phyloP scores from a whole-genome alignment of 192 early-diverging fungal genomes.

The Coemansia sp. region DNA sequence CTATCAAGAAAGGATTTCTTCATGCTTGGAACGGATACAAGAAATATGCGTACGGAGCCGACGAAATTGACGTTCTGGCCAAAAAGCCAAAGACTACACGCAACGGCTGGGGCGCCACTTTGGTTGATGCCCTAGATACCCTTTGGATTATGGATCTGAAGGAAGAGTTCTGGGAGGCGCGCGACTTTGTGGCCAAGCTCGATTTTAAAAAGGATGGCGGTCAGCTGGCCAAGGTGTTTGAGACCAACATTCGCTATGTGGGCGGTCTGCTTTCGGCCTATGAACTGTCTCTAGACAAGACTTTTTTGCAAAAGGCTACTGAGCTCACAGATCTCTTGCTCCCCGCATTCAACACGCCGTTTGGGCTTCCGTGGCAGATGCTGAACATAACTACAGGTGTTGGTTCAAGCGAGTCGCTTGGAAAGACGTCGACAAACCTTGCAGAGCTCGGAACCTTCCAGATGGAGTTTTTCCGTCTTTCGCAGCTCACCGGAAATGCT shows the following conservation, averaged over 20 bases:
- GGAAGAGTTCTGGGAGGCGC: slow-evolving; percentile 72
- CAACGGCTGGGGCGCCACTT: slow-evolving; percentile 77
- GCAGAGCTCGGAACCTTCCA: slow-evolving; percentile 86
- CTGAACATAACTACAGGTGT: slow-evolving; percentile 60
- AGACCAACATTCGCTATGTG: slow-evolving; percentile 85
- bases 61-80: slow-evolving; percentile 59
- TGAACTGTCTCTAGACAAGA: slow-evolving; percentile 64
- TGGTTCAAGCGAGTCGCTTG: slow-evolving; percentile 57
- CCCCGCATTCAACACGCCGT: slow-evolving; percentile 69
- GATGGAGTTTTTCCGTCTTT: slow-evolving; percentile 88
- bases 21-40: slow-evolving; percentile 79
- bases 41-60: slow-evolving; percentile 75
- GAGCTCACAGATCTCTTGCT: slow-evolving; percentile 76
- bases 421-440: slow-evolving; percentile 45
- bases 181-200: slow-evolving; percentile 64
- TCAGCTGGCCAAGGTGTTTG: slow-evolving; percentile 72
- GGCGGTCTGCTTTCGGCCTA: slow-evolving; percentile 85
- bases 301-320: slow-evolving; percentile 70
- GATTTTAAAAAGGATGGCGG: slow-evolving; percentile 68
- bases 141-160: slow-evolving; percentile 76
- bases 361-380: slow-evolving; percentile 73
- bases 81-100: slow-evolving; percentile 48
- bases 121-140: slow-evolving; percentile 87
- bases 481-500: slow-evolving; percentile 71
- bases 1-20: slow-evolving; percentile 62